Evolutionary conservation across 2,329 filamentous ascomycete genomes (phyloP).

Genomic region (Neonectria sp.): DNA sequence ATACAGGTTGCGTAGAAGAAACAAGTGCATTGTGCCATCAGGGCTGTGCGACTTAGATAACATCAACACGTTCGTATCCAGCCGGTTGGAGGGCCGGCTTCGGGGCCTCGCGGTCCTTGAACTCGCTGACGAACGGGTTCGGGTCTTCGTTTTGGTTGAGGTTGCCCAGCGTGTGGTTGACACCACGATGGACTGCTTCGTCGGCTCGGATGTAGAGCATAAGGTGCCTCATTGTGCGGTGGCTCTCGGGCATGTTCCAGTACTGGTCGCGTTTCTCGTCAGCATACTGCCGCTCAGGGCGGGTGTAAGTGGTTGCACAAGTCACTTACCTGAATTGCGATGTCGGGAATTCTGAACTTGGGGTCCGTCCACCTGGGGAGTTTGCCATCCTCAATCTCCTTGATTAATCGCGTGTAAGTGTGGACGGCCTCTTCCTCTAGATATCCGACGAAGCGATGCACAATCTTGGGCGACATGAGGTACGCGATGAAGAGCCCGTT

Average conservation of each 20-base stretch:
- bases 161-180: constrained; percentile 96
- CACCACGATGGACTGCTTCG: constrained; percentile 91
- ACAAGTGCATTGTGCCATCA: neutral
- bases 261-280: constrained; percentile 65
- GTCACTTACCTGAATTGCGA: constrained; percentile 75
- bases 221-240: constrained; percentile 87
- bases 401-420: constrained; percentile 92
- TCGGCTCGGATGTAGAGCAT: constrained; percentile 92
- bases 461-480: constrained; percentile 87
- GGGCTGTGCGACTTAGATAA: constrained; percentile 65
- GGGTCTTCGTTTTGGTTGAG: constrained; percentile 88
- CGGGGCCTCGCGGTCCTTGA: constrained; percentile 79
- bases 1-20: neutral
- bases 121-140: constrained; percentile 91
- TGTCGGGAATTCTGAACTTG: constrained; percentile 84
- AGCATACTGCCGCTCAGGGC: neutral
- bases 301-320: neutral
- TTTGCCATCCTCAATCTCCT: constrained; percentile 87
- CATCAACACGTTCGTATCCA: constrained; percentile 89
- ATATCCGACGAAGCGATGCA: constrained; percentile 96
- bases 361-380: constrained; percentile 84
- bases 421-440: constrained; percentile 97
- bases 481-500: constrained; percentile 94
- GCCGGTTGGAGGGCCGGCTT: constrained; percentile 75
- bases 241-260: constrained; percentile 92